Evolutionary conservation across 345 rosid genomes (phyloP), one percentile per base, ranked within the genome.

Genomic region (Corchorus capsularis): DNA sequence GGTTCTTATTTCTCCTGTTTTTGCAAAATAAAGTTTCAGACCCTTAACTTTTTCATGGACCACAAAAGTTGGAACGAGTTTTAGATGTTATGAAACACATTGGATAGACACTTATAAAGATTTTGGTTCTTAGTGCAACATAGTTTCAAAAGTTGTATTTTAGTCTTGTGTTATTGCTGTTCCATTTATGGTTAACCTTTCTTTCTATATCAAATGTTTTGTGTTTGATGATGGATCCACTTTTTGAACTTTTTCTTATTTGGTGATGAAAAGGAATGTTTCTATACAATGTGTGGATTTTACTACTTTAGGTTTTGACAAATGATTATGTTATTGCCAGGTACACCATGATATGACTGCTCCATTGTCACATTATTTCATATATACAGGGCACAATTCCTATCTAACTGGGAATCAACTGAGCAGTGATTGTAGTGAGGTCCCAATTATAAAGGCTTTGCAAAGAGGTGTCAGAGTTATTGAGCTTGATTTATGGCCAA

Each of bases 401-500:
- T 96, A 96, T 79, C 89, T 94, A 68, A 96, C 99, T 0, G 98
- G 98, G 59, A 96, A 96, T 79, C 99, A 96, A 81, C 85, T 96
- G 22, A 96, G 96, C 80, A 92, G 99, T 63, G 97, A 96, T 74
- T 91, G 99, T 67, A 96, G 99, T 41, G 99, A 92, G 64, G 96
- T 88, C 56, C 98, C 98, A 15, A 93, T 94, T 76, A 87, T 89
- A 27, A 82, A 76, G 67, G 97, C 99, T 1, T 82, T 96, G 75
- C 83, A 85, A 81, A 83, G 81, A 78, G 99, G 98, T 0, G 97
- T 94, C 47, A 86, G 96, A 67, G 99, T 94, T 5, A 94, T 96
- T 6, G 97, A 96, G 76, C 87, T 96, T 14, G 99, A 96, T 87
- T 73, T 96, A 74, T 96, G 99, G 98, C 99, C 98, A 17, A 87